These are phyloP conservation scores for Closterium sp. DNA, from an alignment of 139 green algal genomes.

Conservation along the genomic window DNA sequence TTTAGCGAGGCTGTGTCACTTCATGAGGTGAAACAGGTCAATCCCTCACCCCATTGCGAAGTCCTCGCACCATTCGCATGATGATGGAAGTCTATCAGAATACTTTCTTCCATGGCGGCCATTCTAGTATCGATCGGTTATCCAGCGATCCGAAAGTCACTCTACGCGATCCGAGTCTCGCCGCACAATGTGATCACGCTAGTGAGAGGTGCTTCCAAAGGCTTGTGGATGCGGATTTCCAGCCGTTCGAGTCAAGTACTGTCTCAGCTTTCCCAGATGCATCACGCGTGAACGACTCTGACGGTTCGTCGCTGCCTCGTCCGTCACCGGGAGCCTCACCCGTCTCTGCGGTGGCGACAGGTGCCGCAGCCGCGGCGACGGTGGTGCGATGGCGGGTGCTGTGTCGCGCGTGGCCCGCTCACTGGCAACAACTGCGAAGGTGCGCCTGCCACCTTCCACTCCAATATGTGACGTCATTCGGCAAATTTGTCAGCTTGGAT, in stretches of 20 bases:
- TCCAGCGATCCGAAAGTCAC: not conserved
- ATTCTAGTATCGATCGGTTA: not conserved
- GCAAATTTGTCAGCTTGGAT: too few relatives aligned
- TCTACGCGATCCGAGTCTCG: not conserved
- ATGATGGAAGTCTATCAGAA: not conserved
- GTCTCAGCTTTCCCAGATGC: not conserved
- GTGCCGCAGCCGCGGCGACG: not conserved
- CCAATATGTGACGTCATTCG: not conserved
- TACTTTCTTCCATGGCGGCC: not conserved
- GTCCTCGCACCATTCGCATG: not conserved
- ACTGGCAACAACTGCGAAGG: not conserved
- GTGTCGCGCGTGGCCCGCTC: not conserved
- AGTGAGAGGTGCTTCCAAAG: not conserved
- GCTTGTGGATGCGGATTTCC: not conserved
- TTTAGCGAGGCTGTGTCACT: too few relatives aligned
- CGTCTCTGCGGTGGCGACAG: not conserved
- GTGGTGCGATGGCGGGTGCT: not conserved
- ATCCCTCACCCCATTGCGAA: not conserved
- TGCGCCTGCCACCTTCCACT: not conserved
- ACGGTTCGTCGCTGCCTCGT: not conserved
- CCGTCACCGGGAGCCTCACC: not conserved
- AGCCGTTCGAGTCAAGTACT: not conserved
- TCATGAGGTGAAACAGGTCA: too few relatives aligned
- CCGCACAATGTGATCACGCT: not conserved
- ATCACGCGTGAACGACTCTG: not conserved